phyloP scores from a whole-genome alignment of 2,329 filamentous ascomycete species.

The Penicillium sp. region DNA sequence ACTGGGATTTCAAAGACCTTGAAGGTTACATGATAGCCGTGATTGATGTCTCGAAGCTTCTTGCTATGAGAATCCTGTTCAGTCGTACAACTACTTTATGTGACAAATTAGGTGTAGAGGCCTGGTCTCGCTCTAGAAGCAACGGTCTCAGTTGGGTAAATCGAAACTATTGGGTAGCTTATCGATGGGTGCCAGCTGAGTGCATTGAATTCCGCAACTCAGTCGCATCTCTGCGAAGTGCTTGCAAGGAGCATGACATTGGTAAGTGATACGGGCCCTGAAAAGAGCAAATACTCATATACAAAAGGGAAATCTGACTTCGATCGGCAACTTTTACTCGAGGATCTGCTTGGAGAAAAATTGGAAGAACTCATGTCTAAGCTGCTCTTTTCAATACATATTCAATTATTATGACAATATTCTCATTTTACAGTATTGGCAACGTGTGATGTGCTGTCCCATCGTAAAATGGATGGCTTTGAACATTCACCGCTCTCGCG shows the following conservation, averaged over 20 bases:
- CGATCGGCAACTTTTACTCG: conserved; percentile 1
- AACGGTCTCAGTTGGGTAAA: conserved; percentile 3
- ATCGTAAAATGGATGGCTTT: no score
- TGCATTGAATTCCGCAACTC: conserved; percentile 5
- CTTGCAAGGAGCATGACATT: conserved; percentile 5
- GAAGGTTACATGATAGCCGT: conserved; percentile 7
- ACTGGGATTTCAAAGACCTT: conserved; percentile 5
- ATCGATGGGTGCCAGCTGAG: conserved; percentile 9
- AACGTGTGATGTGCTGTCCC: no score
- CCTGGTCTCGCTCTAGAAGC: not conserved
- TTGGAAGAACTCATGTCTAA: conserved; percentile 1
- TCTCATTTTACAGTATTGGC: no score
- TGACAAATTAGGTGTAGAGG: conserved; percentile 2
- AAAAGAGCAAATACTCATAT: not conserved
- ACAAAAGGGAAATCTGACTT: conserved; percentile 2
- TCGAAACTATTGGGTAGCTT: conserved; percentile 10
- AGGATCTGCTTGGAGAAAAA: not conserved
- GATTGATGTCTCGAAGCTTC: conserved; percentile 9
- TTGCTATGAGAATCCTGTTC: conserved; percentile 8
- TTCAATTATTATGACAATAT: no score
- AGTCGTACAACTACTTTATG: conserved; percentile 9
- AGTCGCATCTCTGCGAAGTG: conserved; percentile 3
- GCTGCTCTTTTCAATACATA: not conserved
- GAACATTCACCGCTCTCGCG: no score
- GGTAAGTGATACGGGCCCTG: conserved; percentile 3